Percentiles rank a stretch among this genome's conserved stretches.
Evolutionary conservation across 1,284 basidiomycete genomes (phyloP).

Genomic region (Hypsizygus ulmarius): DNA sequence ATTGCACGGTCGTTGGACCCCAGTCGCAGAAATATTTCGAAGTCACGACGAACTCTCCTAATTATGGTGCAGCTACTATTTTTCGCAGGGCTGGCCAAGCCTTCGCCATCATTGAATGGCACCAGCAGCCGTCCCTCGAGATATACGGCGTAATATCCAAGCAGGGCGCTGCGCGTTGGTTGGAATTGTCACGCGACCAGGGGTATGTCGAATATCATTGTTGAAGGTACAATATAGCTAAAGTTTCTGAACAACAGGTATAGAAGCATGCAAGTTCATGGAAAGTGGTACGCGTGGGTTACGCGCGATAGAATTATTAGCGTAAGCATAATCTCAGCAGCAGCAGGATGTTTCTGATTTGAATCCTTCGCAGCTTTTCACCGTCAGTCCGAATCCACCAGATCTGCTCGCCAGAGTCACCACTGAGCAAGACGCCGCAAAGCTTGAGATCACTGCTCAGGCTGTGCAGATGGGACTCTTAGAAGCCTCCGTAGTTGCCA

Average conservation of each 20-base stretch:
- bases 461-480: constrained; percentile 11
- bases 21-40: constrained; percentile 15
- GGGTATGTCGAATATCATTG: constrained; percentile 17
- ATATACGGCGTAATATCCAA: constrained; percentile 22
- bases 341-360: neutral
- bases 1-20: constrained; percentile 29
- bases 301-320: constrained; percentile 22
- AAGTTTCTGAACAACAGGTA: constrained; percentile 20
- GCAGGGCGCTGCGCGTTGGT: constrained; percentile 25
- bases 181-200: constrained; percentile 23
- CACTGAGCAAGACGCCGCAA: neutral
- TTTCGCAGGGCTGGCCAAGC: constrained; percentile 21
- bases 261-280: constrained; percentile 25
- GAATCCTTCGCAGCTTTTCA: constrained; percentile 19
- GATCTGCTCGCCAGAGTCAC: constrained; percentile 25
- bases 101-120: constrained; percentile 26
- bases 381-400: constrained; percentile 17
- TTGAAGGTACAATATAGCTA: neutral
- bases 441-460: constrained; percentile 4
- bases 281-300: constrained; percentile 28
- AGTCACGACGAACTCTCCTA: constrained; percentile 11
- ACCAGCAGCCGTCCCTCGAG: constrained; percentile 23
- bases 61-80: constrained; percentile 17
- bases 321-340: constrained; percentile 17
- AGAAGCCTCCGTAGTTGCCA: constrained; percentile 7